Evolutionary conservation across 768 basidiomycete genomes (phyloP).

Genomic region (Leccinum broughii): DNA sequence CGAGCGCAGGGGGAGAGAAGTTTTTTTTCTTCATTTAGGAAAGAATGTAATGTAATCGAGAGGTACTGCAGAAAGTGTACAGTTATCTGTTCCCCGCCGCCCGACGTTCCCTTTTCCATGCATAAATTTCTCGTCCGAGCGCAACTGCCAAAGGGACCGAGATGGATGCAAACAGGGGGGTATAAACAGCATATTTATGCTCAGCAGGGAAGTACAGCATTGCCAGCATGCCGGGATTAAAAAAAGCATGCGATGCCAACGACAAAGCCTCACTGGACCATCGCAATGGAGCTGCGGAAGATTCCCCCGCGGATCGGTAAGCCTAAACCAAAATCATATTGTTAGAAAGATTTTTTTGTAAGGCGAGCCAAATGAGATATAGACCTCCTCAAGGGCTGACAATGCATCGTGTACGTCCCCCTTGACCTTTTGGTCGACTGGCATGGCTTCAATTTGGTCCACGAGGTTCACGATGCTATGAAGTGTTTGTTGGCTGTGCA

Average conservation of each 20-base stretch:
- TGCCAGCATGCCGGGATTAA: constrained; percentile 95
- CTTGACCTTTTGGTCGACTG: constrained; percentile 75
- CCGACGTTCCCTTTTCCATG: constrained; percentile 47
- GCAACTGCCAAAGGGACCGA: constrained; percentile 81
- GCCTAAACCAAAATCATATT: constrained; percentile 19
- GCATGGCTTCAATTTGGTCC: constrained; percentile 88
- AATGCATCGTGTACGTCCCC: constrained; percentile 72
- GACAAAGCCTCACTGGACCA: constrained; percentile 64
- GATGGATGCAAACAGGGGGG: constrained; percentile 90
- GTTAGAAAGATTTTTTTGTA: constrained; percentile 10
- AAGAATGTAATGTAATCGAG: constrained; percentile 9
- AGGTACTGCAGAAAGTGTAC: not conserved
- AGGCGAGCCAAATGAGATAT: constrained; percentile 19
- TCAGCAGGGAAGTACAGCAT: constrained; percentile 97
- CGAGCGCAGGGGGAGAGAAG: constrained; percentile 9
- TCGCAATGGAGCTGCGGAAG: constrained; percentile 42
- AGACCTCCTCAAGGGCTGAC: constrained; percentile 69
- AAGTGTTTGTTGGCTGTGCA: constrained; percentile 71
- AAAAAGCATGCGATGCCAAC: constrained; percentile 85
- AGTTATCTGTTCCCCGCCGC: constrained; percentile 16
- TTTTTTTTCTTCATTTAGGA: constrained; percentile 9
- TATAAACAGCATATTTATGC: constrained; percentile 96
- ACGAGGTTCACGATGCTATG: constrained; percentile 83
- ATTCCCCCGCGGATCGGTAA: constrained; percentile 19
- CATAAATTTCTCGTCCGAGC: constrained; percentile 66